Evolutionary conservation across 2,329 filamentous ascomycete genomes (phyloP).

Genomic region (Elsinoe arachidis): DNA sequence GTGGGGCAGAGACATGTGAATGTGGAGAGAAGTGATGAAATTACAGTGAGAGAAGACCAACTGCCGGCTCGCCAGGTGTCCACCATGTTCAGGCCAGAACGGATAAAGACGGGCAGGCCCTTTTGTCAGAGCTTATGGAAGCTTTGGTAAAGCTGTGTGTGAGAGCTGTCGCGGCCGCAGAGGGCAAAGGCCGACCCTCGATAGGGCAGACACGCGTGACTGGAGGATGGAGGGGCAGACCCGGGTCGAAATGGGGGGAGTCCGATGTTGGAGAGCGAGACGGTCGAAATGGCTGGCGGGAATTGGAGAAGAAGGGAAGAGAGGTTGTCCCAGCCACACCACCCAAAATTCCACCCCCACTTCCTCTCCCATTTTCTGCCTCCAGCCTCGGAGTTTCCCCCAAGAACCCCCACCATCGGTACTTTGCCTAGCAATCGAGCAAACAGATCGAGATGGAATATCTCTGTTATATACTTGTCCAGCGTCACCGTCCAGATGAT

Average conservation of each 20-base stretch:
- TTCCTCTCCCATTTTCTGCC: neutral
- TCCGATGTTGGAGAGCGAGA: neutral
- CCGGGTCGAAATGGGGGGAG: neutral
- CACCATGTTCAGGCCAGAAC: neutral
- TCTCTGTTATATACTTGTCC: neutral
- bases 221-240: slow-evolving; percentile 3
- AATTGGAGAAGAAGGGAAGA: neutral
- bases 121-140: slow-evolving; percentile 11
- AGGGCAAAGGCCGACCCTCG: neutral
- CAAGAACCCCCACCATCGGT: neutral
- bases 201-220: neutral
- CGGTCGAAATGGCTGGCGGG: too few species aligned
- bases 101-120: slow-evolving; percentile 1
- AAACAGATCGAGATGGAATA: neutral
- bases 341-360: neutral
- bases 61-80: neutral
- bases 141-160: neutral
- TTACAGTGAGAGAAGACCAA: slow-evolving; percentile 1
- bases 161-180: neutral
- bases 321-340: neutral
- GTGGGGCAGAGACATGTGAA: slow-evolving; percentile 11
- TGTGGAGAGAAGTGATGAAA: slow-evolving; percentile 3
- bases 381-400: slow-evolving; percentile 6
- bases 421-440: neutral
- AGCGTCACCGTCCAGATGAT: slow-evolving; percentile 5